These are phyloP conservation scores for Verticillium tricorpus DNA, from an alignment of 2,329 filamentous ascomycete species.

Conservation along the genomic window DNA sequence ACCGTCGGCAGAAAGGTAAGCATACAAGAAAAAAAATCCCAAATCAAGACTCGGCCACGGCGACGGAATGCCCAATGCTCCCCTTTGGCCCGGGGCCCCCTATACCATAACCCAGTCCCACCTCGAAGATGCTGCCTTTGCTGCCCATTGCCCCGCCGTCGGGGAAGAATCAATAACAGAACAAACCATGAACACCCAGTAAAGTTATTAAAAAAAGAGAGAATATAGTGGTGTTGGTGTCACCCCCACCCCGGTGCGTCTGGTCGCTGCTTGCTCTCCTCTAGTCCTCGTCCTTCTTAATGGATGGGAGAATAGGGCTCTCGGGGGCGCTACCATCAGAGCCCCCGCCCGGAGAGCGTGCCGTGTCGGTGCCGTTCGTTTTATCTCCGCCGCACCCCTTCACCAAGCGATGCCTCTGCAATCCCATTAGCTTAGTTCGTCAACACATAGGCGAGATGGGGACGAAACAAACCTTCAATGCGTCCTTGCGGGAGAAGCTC, in stretches of 20 bases:
- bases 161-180: background rate
- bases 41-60: background rate
- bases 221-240: background rate
- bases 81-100: background rate
- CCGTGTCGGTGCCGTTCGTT: slow-evolving; percentile 3
- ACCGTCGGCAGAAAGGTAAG: background rate
- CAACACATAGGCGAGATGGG: background rate
- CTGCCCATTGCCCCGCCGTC: background rate
- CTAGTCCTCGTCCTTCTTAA: background rate
- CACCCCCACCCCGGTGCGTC: background rate
- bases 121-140: background rate
- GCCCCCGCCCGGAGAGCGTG: background rate
- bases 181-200: background rate
- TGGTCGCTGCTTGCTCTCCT: background rate
- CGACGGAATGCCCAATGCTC: background rate
- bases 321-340: slow-evolving; percentile 4
- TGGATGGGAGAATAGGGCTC: background rate
- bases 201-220: background rate
- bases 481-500: slow-evolving; percentile 95
- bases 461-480: slow-evolving; percentile 69
- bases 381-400: slow-evolving; percentile 54
- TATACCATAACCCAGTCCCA: background rate
- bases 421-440: slow-evolving; percentile 1
- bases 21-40: background rate
- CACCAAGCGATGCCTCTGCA: slow-evolving; percentile 58